phyloP scores from a whole-genome alignment of 73 alveolate genomes.

The Symbiodinium natans region DNA sequence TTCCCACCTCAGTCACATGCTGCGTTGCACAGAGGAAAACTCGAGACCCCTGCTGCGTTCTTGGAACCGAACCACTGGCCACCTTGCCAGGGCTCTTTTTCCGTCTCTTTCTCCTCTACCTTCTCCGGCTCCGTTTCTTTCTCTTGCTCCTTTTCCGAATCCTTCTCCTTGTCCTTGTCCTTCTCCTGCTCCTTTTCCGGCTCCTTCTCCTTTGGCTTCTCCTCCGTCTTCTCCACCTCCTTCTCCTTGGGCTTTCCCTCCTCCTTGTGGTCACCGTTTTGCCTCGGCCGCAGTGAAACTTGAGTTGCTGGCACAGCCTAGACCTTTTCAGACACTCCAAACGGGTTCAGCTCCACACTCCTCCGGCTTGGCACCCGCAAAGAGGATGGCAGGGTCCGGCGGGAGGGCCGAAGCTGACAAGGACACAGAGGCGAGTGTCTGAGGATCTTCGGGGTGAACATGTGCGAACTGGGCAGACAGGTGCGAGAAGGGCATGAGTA shows the following conservation, averaged over 20 bases:
- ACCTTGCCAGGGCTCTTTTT: background rate
- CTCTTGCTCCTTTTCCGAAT: background rate
- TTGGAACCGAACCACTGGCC: background rate
- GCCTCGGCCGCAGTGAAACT: background rate
- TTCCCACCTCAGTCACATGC: slow-evolving; percentile 48
- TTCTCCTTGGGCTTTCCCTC: slow-evolving; percentile 13
- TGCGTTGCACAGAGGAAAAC: background rate
- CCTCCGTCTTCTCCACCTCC: slow-evolving; percentile 3
- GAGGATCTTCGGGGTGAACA: too few species aligned
- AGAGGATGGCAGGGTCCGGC: background rate
- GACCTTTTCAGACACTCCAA: background rate
- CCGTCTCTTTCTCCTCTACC: background rate
- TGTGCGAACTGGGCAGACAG: too few species aligned
- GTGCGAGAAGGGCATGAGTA: too few species aligned
- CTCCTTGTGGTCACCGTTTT: slow-evolving; percentile 40
- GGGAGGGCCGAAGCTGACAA: background rate
- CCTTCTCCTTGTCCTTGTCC: background rate
- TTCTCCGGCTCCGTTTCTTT: background rate
- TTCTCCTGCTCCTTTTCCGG: background rate
- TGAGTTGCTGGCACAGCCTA: background rate
- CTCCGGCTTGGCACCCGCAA: slow-evolving; percentile 4
- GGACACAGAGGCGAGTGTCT: too few species aligned
- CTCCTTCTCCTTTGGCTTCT: background rate
- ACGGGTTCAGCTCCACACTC: slow-evolving; percentile 12
- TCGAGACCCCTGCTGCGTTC: background rate